Conservation (phyloP, 768 basidiomycete genomes). For the Boletus vinaceobasis region DNA sequence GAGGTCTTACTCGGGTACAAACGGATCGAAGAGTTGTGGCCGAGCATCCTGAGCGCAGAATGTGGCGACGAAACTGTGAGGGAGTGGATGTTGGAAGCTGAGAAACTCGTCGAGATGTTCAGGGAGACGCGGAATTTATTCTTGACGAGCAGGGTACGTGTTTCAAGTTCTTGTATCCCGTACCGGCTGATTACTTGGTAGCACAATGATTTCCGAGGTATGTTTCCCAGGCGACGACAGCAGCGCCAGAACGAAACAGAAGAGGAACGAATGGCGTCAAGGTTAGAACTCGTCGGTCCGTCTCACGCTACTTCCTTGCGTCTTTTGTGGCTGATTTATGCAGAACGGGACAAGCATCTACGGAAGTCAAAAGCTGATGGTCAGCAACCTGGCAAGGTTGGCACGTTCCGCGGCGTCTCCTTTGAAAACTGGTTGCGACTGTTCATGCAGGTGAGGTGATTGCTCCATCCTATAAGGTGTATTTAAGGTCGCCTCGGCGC, state of each 20-base stretch:
- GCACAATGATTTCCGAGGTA: slow-evolving; percentile 19
- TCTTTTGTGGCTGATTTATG: background rate
- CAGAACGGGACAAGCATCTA: slow-evolving; percentile 34
- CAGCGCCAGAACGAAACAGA: slow-evolving; percentile 11
- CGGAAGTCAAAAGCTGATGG: slow-evolving; percentile 46
- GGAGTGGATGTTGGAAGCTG: slow-evolving; percentile 81
- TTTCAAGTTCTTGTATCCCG: slow-evolving; percentile 17
- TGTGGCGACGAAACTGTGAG: slow-evolving; percentile 51
- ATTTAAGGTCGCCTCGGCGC: slow-evolving; percentile 1
- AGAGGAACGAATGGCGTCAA: slow-evolving; percentile 49
- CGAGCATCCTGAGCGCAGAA: slow-evolving; percentile 40
- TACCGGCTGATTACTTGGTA: slow-evolving; percentile 8
- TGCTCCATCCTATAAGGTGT: background rate
- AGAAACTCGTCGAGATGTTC: slow-evolving; percentile 84
- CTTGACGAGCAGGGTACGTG: slow-evolving; percentile 66
- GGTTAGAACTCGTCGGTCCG: slow-evolving; percentile 60
- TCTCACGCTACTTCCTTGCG: background rate
- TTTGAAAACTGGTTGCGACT: slow-evolving; percentile 84
- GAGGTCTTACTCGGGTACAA: slow-evolving; percentile 58
- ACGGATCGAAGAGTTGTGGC: slow-evolving; percentile 62
- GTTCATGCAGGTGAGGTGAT: slow-evolving; percentile 67
- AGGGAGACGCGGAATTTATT: slow-evolving; percentile 85
- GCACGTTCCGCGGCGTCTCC: slow-evolving; percentile 73
- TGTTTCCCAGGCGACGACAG: slow-evolving; percentile 18
- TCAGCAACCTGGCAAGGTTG: slow-evolving; percentile 43